Percentiles rank a stretch among this genome's conserved stretches.
Conservation (phyloP, 2,329 filamentous ascomycete species). For the Dissoconium aciculare region DNA sequence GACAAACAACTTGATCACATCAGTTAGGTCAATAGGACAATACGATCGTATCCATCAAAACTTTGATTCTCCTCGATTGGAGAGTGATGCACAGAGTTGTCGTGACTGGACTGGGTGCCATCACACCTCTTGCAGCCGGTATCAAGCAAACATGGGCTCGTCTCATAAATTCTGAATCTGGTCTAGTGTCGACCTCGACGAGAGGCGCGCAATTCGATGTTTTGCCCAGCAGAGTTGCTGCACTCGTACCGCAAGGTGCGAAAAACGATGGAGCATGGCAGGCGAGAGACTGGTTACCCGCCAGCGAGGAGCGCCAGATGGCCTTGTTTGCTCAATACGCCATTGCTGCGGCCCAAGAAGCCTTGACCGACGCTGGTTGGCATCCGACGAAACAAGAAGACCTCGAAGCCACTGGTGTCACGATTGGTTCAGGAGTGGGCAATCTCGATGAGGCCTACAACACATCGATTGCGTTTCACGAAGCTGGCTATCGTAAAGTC, state of each 20-base stretch:
- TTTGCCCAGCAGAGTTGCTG: constrained; percentile 74
- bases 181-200: constrained; percentile 57
- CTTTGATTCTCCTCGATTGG: neutral
- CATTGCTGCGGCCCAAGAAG: constrained; percentile 72
- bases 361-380: constrained; percentile 71
- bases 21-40: too few relatives aligned
- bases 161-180: constrained; percentile 64
- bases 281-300: constrained; percentile 31
- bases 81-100: constrained; percentile 36
- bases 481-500: constrained; percentile 75
- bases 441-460: constrained; percentile 83
- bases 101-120: constrained; percentile 35
- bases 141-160: constrained; percentile 63
- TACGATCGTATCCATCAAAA: too few relatives aligned
- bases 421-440: constrained; percentile 87
- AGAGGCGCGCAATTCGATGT: constrained; percentile 50
- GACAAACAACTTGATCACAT: too few relatives aligned
- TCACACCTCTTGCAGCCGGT: constrained; percentile 29
- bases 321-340: constrained; percentile 89
- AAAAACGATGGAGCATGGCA: constrained; percentile 32
- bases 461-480: constrained; percentile 61
- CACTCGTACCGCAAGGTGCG: constrained; percentile 52
- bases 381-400: constrained; percentile 45
- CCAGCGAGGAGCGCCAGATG: constrained; percentile 58
- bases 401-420: constrained; percentile 69